Conservation (phyloP, 164 flowering plant genomes). For the Pachysandra terminalis region DNA sequence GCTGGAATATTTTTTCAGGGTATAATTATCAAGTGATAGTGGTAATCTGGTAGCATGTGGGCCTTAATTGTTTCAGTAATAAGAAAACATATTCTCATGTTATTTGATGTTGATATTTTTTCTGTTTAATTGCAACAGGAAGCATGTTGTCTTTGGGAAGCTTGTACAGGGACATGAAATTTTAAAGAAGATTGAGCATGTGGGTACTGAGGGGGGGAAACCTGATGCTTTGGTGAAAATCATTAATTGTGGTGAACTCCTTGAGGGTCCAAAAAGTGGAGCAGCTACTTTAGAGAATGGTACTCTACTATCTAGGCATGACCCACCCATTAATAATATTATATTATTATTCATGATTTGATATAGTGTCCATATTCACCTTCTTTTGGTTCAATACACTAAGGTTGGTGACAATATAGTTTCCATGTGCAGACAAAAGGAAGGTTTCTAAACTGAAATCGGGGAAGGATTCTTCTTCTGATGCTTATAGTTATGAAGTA, state of each 20-base stretch:
- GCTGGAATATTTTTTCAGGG: background rate
- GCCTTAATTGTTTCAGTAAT: no score
- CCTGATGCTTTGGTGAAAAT: constrained; percentile 78
- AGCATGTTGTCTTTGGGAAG: constrained; percentile 84
- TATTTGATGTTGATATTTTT: background rate
- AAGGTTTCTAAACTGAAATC: constrained; percentile 43
- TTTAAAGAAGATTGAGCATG: constrained; percentile 67
- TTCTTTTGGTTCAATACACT: background rate
- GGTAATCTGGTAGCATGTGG: no score
- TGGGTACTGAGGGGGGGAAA: constrained; percentile 62
- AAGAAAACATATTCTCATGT: background rate
- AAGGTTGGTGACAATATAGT: background rate
- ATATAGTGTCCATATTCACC: background rate
- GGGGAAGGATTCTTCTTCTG: constrained; percentile 49
- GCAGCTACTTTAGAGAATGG: constrained; percentile 13
- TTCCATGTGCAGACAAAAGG: constrained; percentile 53
- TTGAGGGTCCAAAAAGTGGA: constrained; percentile 37
- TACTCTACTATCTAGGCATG: background rate
- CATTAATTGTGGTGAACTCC: constrained; percentile 73
- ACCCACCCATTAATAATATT: no score
- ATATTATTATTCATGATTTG: background rate
- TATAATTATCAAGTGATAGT: no score
- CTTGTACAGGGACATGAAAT: constrained; percentile 74
- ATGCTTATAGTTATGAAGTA: constrained; percentile 44
- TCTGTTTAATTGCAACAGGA: constrained; percentile 42